Percentiles rank a stretch among this genome's conserved stretches.
These are phyloP conservation scores for Cladosporium phlei DNA, from an alignment of 2,329 filamentous ascomycete species.

Conservation along the genomic window DNA sequence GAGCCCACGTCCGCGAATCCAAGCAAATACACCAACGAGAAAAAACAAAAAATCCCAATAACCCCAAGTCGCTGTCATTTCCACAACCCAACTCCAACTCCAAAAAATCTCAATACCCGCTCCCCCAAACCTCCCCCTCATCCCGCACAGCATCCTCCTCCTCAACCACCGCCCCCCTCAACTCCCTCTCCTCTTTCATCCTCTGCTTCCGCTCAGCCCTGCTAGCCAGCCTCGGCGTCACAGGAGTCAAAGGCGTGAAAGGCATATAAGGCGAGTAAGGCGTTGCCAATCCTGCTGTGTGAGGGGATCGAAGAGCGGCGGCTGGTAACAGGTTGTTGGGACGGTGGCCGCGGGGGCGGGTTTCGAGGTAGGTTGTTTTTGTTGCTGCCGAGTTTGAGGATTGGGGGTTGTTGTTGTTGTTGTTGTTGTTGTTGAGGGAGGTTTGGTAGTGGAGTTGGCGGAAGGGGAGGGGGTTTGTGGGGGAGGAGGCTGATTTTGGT, in stretches of 20 bases:
- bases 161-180: conserved; percentile 50
- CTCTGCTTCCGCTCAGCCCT: conserved; percentile 66
- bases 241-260: conserved; percentile 67
- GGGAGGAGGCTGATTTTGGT: neutral
- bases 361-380: conserved; percentile 43
- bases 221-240: conserved; percentile 70
- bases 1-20: no score
- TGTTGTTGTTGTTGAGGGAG: conserved; percentile 12
- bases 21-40: no score
- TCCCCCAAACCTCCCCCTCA: conserved; percentile 58
- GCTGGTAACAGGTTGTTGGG: conserved; percentile 19
- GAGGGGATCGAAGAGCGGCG: conserved; percentile 36
- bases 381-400: no score
- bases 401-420: no score
- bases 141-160: conserved; percentile 61
- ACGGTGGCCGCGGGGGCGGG: conserved; percentile 24
- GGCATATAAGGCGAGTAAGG: conserved; percentile 79
- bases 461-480: conserved; percentile 3
- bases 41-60: no score
- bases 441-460: no score
- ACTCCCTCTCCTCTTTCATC: conserved; percentile 57
- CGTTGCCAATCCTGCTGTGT: conserved; percentile 57
- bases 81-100: no score
- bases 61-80: no score
- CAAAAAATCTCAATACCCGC: no score